Evolutionary conservation across 208 protist genomes (phyloP), one percentile per base, ranked within the genome.

Genomic region (Acanthamoeba castellanii): DNA sequence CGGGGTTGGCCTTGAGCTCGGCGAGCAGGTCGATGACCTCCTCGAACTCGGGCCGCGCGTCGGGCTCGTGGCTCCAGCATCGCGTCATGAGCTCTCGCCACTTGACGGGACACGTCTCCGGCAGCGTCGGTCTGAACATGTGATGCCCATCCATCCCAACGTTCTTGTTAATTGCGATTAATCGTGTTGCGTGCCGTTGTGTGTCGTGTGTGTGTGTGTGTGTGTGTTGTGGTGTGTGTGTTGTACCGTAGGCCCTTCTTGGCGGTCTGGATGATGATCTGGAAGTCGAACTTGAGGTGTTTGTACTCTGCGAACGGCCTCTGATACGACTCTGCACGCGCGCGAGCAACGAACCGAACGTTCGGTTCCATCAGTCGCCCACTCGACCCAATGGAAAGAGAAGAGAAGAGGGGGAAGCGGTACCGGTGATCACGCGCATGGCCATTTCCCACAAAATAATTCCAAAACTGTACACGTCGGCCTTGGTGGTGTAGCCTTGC

Each of bases 381-480:
- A 3, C 37, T 1, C 37, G n/a, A 1, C 37, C 37, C 1, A 30
- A 30, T 61, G 55, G 20, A 61, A 61, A 61, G 55, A 61, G 6
- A 13, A 61, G 16, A 18, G 5, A 68, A 68, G 61, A n/a, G 22
- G 5, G 22, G 27, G 61, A 13, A 42, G 66, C 22, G 9, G 14
- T 85, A 47, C 85, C 85, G 20, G 57, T 92, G 20, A 92, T 16
- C 9, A 72, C 32, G 9, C 85, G n/a, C 91, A 87, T 84, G 57
- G 93, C 50, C 30, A 94, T 14, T 7, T 94, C 91, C 91, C 91
- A 94, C 20, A 82, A 76, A 52, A 92, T 52, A 30, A 92, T 92
- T 2, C n/a, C 59, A 92, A 78, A 92, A 92, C 72, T 87, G 91
- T 89, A 94, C 18, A 94, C 91, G 93, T 94, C 91, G 1, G 66